Conservation (phyloP, 495 filamentous ascomycete genomes). For the Aspergillus cavernicola region DNA sequence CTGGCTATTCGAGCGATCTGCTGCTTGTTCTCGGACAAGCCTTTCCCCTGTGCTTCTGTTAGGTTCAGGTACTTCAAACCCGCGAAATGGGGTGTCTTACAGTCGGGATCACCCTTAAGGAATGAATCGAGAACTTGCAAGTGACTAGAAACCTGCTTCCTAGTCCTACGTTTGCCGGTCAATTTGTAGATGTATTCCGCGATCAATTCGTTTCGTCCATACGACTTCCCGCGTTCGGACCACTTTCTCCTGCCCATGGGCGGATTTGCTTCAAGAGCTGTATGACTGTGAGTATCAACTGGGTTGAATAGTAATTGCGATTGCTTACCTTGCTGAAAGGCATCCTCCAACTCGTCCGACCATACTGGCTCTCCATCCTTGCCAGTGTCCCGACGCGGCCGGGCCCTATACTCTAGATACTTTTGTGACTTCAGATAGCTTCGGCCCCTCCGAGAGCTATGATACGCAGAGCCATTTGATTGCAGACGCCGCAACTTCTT, state of each 20-base stretch:
- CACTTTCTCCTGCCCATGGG: conserved; percentile 80
- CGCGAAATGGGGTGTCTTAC: conserved; percentile 23
- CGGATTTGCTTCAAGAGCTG: conserved; percentile 77
- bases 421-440: conserved; percentile 48
- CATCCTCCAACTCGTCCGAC: conserved; percentile 79
- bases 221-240: conserved; percentile 64
- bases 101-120: conserved; percentile 57
- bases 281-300: conserved; percentile 1
- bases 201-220: conserved; percentile 91
- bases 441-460: conserved; percentile 29
- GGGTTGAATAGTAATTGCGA: background rate
- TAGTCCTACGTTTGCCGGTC: conserved; percentile 60
- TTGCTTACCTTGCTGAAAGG: conserved; percentile 81
- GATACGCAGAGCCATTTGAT: conserved; percentile 30
- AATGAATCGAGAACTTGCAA: conserved; percentile 93
- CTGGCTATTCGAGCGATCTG: conserved; percentile 36
- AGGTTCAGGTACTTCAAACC: conserved; percentile 1
- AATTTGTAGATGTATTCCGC: conserved; percentile 70
- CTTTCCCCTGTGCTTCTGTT: conserved; percentile 34
- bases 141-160: conserved; percentile 95
- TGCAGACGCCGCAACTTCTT: conserved; percentile 40
- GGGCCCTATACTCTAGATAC: conserved; percentile 62
- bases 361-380: conserved; percentile 61
- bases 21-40: conserved; percentile 40
- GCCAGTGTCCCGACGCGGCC: conserved; percentile 57